Percentiles rank a stretch among this genome's conserved stretches.
Conservation (phyloP, 2,329 filamentous ascomycete species). For the Sporothrix globosa region DNA sequence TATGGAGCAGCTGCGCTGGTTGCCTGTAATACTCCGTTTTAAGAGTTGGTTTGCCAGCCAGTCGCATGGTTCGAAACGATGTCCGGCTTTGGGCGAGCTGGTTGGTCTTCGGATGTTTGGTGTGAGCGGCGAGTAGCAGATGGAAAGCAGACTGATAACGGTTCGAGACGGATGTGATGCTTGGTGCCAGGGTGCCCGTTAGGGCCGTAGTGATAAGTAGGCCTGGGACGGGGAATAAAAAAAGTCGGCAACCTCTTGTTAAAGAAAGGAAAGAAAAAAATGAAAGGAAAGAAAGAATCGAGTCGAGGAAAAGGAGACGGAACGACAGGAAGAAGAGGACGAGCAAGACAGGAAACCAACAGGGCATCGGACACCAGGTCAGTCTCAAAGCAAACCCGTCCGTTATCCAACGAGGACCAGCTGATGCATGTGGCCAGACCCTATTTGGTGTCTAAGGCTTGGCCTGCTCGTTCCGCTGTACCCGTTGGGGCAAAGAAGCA, state of each 20-base stretch:
- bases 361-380: neutral
- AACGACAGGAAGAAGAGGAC: neutral
- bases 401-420: neutral
- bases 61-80: slow-evolving; percentile 3
- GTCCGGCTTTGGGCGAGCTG: slow-evolving; percentile 8
- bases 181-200: neutral
- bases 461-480: neutral
- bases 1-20: neutral
- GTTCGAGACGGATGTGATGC: neutral
- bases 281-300: neutral
- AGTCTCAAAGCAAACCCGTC: neutral
- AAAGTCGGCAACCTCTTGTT: neutral
- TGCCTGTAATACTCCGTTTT: neutral
- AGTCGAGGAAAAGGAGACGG: neutral
- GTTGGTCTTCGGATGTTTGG: neutral
- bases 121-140: neutral
- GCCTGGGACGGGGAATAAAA: neutral
- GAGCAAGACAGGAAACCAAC: neutral
- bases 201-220: neutral
- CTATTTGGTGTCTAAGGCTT: slow-evolving; percentile 3
- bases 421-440: slow-evolving; percentile 16
- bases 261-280: neutral
- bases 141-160: neutral
- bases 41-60: neutral
- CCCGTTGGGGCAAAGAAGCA: neutral